Conservation (phyloP, 805 yeast genomes). For the Helenozyma rhizophorensis region DNA sequence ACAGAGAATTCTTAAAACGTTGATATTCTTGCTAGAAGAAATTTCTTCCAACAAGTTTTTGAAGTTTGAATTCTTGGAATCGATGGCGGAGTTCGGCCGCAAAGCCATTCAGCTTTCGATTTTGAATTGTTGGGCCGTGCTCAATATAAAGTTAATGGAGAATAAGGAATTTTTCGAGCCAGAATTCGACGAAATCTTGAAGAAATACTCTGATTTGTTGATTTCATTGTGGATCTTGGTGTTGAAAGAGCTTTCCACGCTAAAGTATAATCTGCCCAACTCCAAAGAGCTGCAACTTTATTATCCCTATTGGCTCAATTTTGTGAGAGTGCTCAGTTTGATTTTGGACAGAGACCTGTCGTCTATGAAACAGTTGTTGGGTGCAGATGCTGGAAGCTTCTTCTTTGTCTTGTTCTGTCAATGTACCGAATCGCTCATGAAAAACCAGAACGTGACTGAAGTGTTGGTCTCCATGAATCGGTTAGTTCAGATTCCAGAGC, state of each 20-base stretch:
- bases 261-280: slow-evolving; percentile 47
- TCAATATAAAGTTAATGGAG: slow-evolving; percentile 35
- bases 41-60: slow-evolving; percentile 39
- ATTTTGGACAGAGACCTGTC: slow-evolving; percentile 50
- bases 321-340: slow-evolving; percentile 70
- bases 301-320: slow-evolving; percentile 66
- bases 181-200: slow-evolving; percentile 47
- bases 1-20: slow-evolving; percentile 52
- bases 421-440: slow-evolving; percentile 69
- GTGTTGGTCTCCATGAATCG: slow-evolving; percentile 47
- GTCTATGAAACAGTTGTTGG: slow-evolving; percentile 44
- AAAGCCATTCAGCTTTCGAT: slow-evolving; percentile 56
- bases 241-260: slow-evolving; percentile 67
- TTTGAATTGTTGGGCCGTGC: slow-evolving; percentile 70
- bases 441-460: slow-evolving; percentile 41
- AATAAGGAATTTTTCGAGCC: slow-evolving; percentile 25
- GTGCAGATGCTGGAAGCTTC: slow-evolving; percentile 58
- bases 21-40: slow-evolving; percentile 65
- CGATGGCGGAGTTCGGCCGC: slow-evolving; percentile 40
- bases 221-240: slow-evolving; percentile 77
- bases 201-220: slow-evolving; percentile 54
- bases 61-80: slow-evolving; percentile 54
- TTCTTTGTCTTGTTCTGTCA: slow-evolving; percentile 79
- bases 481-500: slow-evolving; percentile 52
- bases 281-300: slow-evolving; percentile 45